These are phyloP conservation scores for Dendryphion nanum DNA, from an alignment of 2,329 filamentous ascomycete genomes.

Conservation along the genomic window DNA sequence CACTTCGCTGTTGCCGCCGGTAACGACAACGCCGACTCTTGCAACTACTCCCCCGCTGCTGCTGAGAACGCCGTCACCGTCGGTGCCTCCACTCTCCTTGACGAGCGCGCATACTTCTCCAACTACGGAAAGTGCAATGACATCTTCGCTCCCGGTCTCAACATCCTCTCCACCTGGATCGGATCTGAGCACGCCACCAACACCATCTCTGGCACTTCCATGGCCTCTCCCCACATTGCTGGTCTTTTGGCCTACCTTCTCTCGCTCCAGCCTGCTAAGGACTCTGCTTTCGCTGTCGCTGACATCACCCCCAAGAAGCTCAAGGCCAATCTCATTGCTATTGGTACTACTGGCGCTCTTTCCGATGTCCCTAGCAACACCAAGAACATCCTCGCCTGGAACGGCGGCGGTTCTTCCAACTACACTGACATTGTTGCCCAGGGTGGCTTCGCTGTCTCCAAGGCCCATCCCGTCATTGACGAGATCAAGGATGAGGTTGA, in stretches of 20 bases:
- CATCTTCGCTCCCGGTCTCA: conserved; percentile 96
- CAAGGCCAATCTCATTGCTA: conserved; percentile 81
- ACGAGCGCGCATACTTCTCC: conserved; percentile 99
- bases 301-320: conserved; percentile 90
- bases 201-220: conserved; percentile 98
- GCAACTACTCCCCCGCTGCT: conserved; percentile 97
- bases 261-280: conserved; percentile 85
- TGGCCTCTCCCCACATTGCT: conserved; percentile 96
- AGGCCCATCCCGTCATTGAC: conserved; percentile 30
- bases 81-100: conserved; percentile 87
- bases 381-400: conserved; percentile 96
- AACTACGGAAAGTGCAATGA: conserved; percentile 99
- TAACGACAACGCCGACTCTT: conserved; percentile 98
- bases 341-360: conserved; percentile 77
- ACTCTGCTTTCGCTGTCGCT: conserved; percentile 88
- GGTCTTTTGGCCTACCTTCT: conserved; percentile 98
- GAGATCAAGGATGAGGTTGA: conserved; percentile 37
- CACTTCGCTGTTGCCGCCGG: conserved; percentile 98
- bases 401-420: conserved; percentile 93
- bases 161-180: conserved; percentile 98
- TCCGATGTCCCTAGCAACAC: conserved; percentile 82
- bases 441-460: conserved; percentile 64
- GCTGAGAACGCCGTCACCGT: conserved; percentile 92
- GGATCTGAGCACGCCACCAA: conserved; percentile 94
- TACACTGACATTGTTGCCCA: conserved; percentile 76